These are phyloP conservation scores for Syzygium aqueum DNA, from an alignment of 345 rosid genomes.

Conservation along the genomic window DNA sequence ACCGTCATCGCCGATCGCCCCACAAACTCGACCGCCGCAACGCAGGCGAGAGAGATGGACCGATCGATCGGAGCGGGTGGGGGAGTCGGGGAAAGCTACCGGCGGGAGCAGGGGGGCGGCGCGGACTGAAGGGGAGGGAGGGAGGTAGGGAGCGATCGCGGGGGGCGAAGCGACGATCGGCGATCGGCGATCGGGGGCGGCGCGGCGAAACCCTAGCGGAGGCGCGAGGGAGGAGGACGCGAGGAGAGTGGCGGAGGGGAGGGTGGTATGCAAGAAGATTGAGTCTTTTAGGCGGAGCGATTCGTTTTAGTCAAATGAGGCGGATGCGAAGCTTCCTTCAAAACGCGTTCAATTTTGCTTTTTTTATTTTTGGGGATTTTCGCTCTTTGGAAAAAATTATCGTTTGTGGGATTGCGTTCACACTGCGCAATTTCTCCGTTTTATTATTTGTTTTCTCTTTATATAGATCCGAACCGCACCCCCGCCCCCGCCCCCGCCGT, in stretches of 20 bases:
- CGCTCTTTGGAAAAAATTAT: not conserved
- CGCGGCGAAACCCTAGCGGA: not conserved
- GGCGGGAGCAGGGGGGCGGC: not conserved
- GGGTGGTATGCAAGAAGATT: too few relatives aligned
- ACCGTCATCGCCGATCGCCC: constrained; percentile 14
- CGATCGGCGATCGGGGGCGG: not conserved
- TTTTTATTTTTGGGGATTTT: not conserved
- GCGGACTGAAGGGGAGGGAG: not conserved
- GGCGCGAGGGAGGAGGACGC: not conserved
- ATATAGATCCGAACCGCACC: not conserved
- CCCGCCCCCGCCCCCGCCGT: not conserved
- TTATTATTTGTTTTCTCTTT: not conserved
- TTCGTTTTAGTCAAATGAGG: not conserved
- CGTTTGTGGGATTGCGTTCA: not conserved
- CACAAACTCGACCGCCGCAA: not conserved
- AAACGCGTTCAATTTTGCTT: not conserved
- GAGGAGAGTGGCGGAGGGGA: not conserved
- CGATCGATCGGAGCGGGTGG: not conserved
- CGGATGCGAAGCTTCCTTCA: constrained; percentile 4
- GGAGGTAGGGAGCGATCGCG: not conserved
- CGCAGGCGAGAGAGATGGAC: not conserved
- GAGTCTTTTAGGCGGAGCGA: not conserved
- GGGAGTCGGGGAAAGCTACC: not conserved
- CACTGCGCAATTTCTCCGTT: not conserved
- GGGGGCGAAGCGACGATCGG: not conserved